phyloP scores from a whole-genome alignment of 495 filamentous ascomycete genomes.

The Entonaema liquescens region DNA sequence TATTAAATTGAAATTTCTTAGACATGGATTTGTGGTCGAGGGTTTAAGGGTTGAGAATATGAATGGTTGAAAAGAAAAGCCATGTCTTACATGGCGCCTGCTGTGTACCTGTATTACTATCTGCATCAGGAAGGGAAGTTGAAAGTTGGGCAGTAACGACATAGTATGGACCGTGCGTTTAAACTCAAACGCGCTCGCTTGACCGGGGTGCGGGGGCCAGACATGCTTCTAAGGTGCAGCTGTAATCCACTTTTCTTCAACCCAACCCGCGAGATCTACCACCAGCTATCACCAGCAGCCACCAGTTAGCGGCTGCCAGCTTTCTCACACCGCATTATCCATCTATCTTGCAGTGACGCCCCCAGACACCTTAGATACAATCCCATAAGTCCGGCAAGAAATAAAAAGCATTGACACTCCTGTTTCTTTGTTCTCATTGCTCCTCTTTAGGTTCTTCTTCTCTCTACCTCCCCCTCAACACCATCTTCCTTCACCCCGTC shows the following conservation, averaged over 20 bases:
- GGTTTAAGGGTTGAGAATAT: neutral
- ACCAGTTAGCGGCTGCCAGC: constrained; percentile 41
- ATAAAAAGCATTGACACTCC: constrained; percentile 16
- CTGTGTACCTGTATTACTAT: neutral
- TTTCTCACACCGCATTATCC: constrained; percentile 38
- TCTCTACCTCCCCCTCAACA: constrained; percentile 26
- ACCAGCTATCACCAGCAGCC: too few relatives aligned
- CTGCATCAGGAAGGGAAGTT: constrained; percentile 1
- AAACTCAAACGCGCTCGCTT: neutral
- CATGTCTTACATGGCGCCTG: neutral
- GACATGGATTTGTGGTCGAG: neutral
- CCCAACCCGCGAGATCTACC: constrained; percentile 26
- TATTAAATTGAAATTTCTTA: neutral
- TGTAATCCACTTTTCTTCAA: constrained; percentile 24
- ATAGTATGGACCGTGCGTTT: neutral
- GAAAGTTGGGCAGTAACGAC: constrained; percentile 3
- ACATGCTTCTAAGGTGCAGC: neutral
- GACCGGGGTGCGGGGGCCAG: neutral
- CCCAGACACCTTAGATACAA: constrained; percentile 25
- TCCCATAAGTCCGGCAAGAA: constrained; percentile 3
- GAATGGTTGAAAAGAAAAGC: neutral
- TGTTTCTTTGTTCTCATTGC: constrained; percentile 14
- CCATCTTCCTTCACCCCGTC: constrained; percentile 27
- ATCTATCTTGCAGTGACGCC: constrained; percentile 27
- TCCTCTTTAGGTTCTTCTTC: constrained; percentile 6